Conservation (phyloP, 441 rosid species). For the Metrosideros polymorpha region DNA sequence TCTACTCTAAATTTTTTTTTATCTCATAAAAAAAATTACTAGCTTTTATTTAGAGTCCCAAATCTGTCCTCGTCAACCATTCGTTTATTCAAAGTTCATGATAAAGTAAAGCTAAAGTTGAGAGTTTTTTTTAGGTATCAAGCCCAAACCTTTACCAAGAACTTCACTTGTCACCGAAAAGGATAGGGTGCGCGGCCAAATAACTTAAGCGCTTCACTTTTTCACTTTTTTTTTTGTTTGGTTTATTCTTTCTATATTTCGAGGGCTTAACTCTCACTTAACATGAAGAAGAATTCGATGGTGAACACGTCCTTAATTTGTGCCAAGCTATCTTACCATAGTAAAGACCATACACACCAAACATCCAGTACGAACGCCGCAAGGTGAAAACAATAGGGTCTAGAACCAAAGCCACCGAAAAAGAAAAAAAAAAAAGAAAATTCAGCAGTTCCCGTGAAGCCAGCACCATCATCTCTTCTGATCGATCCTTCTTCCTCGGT, state of each 20-base stretch:
- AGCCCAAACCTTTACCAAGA: too few species aligned
- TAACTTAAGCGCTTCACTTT: too few species aligned
- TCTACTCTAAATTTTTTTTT: too few species aligned
- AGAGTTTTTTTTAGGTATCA: too few species aligned
- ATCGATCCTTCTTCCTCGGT: not conserved
- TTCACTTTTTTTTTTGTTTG: too few species aligned
- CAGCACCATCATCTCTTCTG: not conserved
- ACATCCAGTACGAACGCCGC: not conserved
- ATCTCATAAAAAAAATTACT: too few species aligned
- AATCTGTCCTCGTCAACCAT: too few species aligned
- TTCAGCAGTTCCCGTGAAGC: not conserved
- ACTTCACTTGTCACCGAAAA: too few species aligned
- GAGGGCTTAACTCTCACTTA: not conserved
- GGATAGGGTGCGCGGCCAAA: too few species aligned
- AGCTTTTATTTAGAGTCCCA: too few species aligned
- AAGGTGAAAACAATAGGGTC: not conserved
- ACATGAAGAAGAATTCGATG: not conserved
- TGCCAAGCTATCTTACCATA: not conserved
- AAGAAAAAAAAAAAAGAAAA: not conserved
- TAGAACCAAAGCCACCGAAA: not conserved
- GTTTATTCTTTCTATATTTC: not conserved
- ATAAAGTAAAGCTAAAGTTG: too few species aligned
- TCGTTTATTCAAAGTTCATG: too few species aligned
- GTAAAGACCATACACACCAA: not conserved
- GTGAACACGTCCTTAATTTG: not conserved